These are phyloP conservation scores for Neurospora crassa DNA, from an alignment of 2,329 filamentous ascomycete genomes.

Conservation along the genomic window DNA sequence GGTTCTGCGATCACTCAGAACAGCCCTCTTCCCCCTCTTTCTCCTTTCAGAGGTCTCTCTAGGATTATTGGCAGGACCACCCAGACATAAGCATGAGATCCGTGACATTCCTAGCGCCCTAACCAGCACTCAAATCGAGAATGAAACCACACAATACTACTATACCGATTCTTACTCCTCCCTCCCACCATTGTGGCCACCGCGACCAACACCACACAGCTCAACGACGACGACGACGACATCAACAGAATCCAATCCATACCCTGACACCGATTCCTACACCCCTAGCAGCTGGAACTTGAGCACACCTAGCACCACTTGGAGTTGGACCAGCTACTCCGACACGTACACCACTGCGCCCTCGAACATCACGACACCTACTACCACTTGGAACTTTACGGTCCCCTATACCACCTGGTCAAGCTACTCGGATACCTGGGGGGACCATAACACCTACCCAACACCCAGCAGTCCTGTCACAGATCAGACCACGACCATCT, in stretches of 20 bases:
- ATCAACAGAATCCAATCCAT: not conserved
- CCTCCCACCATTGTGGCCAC: not conserved
- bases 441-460: not conserved
- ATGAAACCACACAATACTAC: not conserved
- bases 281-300: not conserved
- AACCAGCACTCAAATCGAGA: not conserved
- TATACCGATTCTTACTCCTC: not conserved
- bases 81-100: not conserved
- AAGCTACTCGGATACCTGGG: not conserved
- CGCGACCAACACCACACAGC: not conserved
- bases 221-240: not conserved
- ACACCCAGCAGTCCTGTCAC: not conserved
- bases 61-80: not conserved
- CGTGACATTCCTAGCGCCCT: not conserved
- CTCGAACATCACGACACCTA: not conserved
- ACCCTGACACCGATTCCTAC: not conserved
- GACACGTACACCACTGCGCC: not conserved
- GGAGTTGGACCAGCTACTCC: not conserved
- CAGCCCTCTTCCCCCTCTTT: not conserved
- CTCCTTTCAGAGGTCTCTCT: not conserved
- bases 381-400: not conserved
- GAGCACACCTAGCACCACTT: not conserved
- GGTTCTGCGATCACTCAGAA: not conserved
- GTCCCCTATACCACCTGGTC: not conserved
- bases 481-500: not conserved